Base-by-base conservation (phyloP, 1,139 yeast genomes). In the Nadsonia commutata region DNA sequence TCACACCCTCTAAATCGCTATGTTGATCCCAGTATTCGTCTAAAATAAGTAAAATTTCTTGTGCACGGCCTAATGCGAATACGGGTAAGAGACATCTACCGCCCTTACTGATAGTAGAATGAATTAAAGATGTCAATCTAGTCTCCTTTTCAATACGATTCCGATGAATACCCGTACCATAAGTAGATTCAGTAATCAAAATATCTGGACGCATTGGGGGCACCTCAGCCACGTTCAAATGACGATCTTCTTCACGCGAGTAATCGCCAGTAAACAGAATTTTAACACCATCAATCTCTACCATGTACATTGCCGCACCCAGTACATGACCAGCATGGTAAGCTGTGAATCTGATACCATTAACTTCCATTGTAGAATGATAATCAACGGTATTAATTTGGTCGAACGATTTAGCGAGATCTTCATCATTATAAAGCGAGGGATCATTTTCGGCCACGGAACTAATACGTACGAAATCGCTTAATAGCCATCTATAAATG, bases 311-410 rank as follows among this genome's bases (percentile, higher is more conserved):
- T 33, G 98, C 96, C 13, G 98, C 97, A 43, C 99, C 99, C 42
- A 90, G 68, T 18, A 90, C 99, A 70, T 90, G 99, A 16, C 99
- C 99, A 3, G 98, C 99, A 64, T 90, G 98, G 60, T 81, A 93
- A 3, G 98, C 98, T 1, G 98, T 93, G 65, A 90, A 90, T 56
- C 94, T 71, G 46, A 93, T 80, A 42, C 98, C 98, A 45, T 81
- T 93, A 38, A 88, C 82, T 55, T 90, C 97, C 56, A 86, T 74
- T 0, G 98, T 90, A 4, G 96, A 85, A 62, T 90, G 98, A 62
- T 81, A 90, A 60, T 90, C 98, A 36, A 90, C 76, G 0, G 97
- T 85, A 60, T 93, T 98, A 43, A 90, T 90, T 50, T 76, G 67
- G 55, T 86, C 95, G 58, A 90, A 85, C 0, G 96, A 84, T 45